phyloP scores from a whole-genome alignment of 1,284 basidiomycete genomes.

The Farysia itapuensis region DNA sequence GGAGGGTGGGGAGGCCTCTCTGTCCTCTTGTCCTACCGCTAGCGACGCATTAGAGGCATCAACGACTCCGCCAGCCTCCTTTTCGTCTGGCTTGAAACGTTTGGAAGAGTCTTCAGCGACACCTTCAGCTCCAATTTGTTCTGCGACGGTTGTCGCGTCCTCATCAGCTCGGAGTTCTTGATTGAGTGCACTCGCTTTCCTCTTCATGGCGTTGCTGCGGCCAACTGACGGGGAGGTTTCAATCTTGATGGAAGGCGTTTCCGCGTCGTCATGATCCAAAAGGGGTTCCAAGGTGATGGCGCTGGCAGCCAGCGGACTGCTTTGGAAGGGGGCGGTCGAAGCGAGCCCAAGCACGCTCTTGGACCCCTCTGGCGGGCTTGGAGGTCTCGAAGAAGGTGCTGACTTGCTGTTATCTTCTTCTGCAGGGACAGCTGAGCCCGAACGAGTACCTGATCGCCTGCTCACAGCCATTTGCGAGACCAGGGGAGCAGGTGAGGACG shows the following conservation, averaged over 20 bases:
- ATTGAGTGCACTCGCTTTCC: slow-evolving; percentile 35
- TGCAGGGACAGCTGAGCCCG: slow-evolving; percentile 10
- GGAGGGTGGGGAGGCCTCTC: slow-evolving; percentile 19
- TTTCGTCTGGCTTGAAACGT: slow-evolving; percentile 10
- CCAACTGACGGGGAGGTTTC: slow-evolving; percentile 4
- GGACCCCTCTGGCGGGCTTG: slow-evolving; percentile 24
- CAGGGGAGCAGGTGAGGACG: slow-evolving; percentile 23
- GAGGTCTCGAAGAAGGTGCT: slow-evolving; percentile 14
- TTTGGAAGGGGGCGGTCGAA: slow-evolving; percentile 35
- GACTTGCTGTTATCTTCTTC: slow-evolving; percentile 11
- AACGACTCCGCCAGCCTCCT: not conserved
- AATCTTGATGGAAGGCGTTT: not conserved
- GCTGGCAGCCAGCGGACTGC: slow-evolving; percentile 34
- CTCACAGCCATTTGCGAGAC: slow-evolving; percentile 6
- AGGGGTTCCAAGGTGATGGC: slow-evolving; percentile 38
- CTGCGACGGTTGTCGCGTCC: not conserved
- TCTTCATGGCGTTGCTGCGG: slow-evolving; percentile 7
- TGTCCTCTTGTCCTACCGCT: slow-evolving; percentile 5
- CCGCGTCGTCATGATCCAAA: slow-evolving; percentile 26
- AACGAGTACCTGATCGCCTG: slow-evolving; percentile 14
- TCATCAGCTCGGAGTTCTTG: slow-evolving; percentile 23
- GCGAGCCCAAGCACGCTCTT: slow-evolving; percentile 25
- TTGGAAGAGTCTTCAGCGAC: slow-evolving; percentile 16
- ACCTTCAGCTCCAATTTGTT: not conserved
- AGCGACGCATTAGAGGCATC: too few relatives aligned